Evolutionary conservation across 345 rosid species (phyloP).

Genomic region (Populus nigra): DNA sequence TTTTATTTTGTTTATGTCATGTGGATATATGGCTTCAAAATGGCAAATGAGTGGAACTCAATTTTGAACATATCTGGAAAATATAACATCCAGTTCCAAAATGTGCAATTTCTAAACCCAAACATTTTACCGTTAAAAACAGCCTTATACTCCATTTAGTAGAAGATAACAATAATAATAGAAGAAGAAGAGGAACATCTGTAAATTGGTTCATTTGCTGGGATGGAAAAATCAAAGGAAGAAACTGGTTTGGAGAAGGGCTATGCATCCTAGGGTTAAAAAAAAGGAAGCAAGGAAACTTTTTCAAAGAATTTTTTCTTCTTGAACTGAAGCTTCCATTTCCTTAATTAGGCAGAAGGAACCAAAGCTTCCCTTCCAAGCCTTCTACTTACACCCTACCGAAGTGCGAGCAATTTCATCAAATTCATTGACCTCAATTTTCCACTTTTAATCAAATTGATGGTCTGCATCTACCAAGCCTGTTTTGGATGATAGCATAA

Average conservation of each 20-base stretch:
- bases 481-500: not conserved
- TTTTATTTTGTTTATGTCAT: not conserved
- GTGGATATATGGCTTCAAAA: not conserved
- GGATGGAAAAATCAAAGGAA: not conserved
- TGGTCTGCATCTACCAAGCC: not conserved
- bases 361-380: not conserved
- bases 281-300: too few species aligned
- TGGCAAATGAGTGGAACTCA: not conserved
- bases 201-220: not conserved
- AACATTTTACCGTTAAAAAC: not conserved
- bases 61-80: not conserved
- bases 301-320: too few species aligned
- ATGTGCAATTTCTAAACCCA: not conserved
- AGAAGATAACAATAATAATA: too few species aligned
- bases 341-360: too few species aligned
- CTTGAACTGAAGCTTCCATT: too few species aligned
- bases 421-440: not conserved
- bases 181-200: not conserved
- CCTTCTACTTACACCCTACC: not conserved
- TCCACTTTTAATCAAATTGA: not conserved
- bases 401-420: not conserved
- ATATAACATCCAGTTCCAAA: not conserved
- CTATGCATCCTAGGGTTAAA: too few species aligned
- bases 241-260: too few species aligned
- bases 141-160: not conserved